Evolutionary conservation across 805 yeast species (phyloP).

Genomic region (Metschnikowia cerradonensis): DNA sequence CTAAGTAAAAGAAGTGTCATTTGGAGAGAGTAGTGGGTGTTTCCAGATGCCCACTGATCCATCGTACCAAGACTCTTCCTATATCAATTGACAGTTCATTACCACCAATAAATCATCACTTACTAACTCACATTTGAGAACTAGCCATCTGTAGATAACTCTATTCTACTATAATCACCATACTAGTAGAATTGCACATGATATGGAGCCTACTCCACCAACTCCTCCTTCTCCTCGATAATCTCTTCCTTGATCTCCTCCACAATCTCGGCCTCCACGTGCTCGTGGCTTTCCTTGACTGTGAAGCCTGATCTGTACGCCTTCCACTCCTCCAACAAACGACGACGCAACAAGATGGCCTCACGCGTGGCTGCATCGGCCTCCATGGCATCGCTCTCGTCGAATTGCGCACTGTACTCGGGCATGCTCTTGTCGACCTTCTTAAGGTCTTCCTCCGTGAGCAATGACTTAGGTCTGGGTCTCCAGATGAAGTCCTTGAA

Average conservation of each 20-base stretch:
- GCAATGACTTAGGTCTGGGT: slow-evolving; percentile 84
- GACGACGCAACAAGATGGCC: slow-evolving; percentile 78
- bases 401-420: slow-evolving; percentile 89
- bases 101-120: too few relatives aligned
- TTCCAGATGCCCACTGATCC: too few relatives aligned
- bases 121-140: too few relatives aligned
- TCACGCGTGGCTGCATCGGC: slow-evolving; percentile 90
- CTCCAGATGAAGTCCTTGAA: slow-evolving; percentile 94
- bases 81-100: too few relatives aligned
- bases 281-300: slow-evolving; percentile 38
- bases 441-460: slow-evolving; percentile 77
- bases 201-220: slow-evolving; percentile 41
- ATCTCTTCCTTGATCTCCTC: slow-evolving; percentile 46
- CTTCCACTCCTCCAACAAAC: slow-evolving; percentile 79
- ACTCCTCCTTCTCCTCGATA: slow-evolving; percentile 67
- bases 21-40: too few relatives aligned
- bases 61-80: too few relatives aligned
- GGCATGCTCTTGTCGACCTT: slow-evolving; percentile 85
- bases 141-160: neutral
- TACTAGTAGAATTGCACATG: too few relatives aligned
- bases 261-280: slow-evolving; percentile 48
- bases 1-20: too few relatives aligned
- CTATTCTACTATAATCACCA: neutral
- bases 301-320: slow-evolving; percentile 58
- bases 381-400: slow-evolving; percentile 93